Base-by-base conservation (phyloP, 2,329 filamentous ascomycete genomes). In the Penicillium olsonii region DNA sequence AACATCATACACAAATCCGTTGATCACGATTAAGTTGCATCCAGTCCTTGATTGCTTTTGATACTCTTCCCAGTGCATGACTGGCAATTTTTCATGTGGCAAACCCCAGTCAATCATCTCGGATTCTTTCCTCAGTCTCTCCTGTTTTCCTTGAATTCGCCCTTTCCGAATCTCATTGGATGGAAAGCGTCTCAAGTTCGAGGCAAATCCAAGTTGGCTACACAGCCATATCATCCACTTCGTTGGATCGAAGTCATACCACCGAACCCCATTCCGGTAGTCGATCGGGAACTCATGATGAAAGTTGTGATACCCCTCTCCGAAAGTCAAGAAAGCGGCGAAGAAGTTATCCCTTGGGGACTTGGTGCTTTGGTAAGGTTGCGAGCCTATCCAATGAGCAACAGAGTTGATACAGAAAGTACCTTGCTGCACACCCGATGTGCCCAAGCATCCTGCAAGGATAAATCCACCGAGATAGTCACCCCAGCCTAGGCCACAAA, bases 341-440 rank as follows among this genome's bases (percentile, higher is more conserved):
- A 92, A 82, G 67, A 90, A 80, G 72, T 92, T 87, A 63, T 94
- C 88, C 66, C 89, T 84, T 52, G 89, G 88, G 50, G 87, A 90
- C 80, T 92, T 91, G 72, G 87, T 85, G 78, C 92, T 88, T 63
- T 92, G 88, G 68, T 92, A 94, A 50, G 89, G 89, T 75, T 92
- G 89, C 63, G 92, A 88, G 50, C 89, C 89, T 62, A 92, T 83
- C 87, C 87, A 92, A 75, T 94, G 89, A 56, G 88, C 89, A 49
- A 94, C 76, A 17, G 87, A 91, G 79, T 94, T 94, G 78, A 92
- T 87, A 68, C 88, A 92, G 79, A 92, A 94, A 55, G 89, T 92
- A 53, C 87, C 87, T 74, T 94, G 89, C 77, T 92, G 88, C 55
- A 92, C 86, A 70, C 90, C 84, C 78, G 88, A 90, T 70, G 90